phyloP scores from a whole-genome alignment of 805 yeast genomes.

The Ogataea methylovora region DNA sequence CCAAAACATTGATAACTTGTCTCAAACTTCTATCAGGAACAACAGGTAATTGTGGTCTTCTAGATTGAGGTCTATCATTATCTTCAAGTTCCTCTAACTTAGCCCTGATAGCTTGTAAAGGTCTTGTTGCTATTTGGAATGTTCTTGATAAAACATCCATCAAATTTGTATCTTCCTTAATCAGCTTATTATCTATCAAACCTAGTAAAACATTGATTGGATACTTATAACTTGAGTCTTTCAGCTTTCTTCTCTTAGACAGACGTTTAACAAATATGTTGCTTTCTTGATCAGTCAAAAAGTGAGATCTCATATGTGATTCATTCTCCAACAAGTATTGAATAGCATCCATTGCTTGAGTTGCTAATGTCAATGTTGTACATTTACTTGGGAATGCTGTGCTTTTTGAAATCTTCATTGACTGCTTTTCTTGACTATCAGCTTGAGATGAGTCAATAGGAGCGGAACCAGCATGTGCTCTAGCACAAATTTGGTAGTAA shows the following conservation, averaged over 20 bases:
- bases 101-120: conserved; percentile 46
- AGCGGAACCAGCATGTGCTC: conserved; percentile 29
- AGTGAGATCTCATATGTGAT: conserved; percentile 60
- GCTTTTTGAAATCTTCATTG: conserved; percentile 3
- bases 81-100: background rate
- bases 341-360: conserved; percentile 69
- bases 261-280: conserved; percentile 31
- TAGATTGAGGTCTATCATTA: background rate
- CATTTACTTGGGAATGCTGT: conserved; percentile 45
- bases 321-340: conserved; percentile 64
- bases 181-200: conserved; percentile 53
- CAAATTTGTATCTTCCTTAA: conserved; percentile 64
- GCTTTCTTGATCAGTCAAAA: conserved; percentile 71
- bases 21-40: conserved; percentile 58
- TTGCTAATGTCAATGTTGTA: conserved; percentile 64
- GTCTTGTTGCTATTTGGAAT: conserved; percentile 70
- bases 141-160: conserved; percentile 73
- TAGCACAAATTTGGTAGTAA: conserved; percentile 46
- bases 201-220: conserved; percentile 67
- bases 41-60: conserved; percentile 39
- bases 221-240: conserved; percentile 43
- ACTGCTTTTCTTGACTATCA: background rate
- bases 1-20: conserved; percentile 56
- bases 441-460: conserved; percentile 1
- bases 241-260: conserved; percentile 27